phyloP scores from a whole-genome alignment of 345 rosid species.

The Eucalyptus curtisii region DNA sequence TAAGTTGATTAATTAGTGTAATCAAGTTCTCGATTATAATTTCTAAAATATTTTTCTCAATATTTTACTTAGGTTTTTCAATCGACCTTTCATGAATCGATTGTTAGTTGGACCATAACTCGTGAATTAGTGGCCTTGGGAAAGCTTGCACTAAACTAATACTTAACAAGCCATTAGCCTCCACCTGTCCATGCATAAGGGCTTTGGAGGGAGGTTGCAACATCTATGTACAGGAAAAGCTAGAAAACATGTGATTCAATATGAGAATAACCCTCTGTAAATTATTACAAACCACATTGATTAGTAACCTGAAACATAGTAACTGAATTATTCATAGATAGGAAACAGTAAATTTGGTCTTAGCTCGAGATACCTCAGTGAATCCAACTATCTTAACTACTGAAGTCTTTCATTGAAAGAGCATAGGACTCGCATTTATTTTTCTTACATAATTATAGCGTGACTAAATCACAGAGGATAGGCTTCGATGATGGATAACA shows the following conservation, averaged over 20 bases:
- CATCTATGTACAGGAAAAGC: neutral
- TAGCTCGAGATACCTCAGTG: neutral
- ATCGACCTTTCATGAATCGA: rapidly evolving
- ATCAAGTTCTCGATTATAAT: no score
- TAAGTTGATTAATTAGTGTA: no score
- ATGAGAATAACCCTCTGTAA: neutral
- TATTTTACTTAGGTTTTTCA: no score
- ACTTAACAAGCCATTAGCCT: no score
- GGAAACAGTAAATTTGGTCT: neutral
- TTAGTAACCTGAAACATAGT: neutral
- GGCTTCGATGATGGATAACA: constrained; percentile 12
- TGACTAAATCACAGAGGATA: neutral
- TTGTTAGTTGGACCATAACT: no score
- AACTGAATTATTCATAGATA: neutral
- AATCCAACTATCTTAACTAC: neutral
- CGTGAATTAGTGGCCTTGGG: no score
- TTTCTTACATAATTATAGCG: neutral
- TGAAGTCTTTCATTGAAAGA: neutral
- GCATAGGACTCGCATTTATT: neutral
- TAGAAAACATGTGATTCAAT: neutral
- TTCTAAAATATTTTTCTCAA: no score
- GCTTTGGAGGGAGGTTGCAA: no score
- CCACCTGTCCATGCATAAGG: rapidly evolving
- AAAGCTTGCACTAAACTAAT: no score
- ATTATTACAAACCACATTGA: neutral